These are phyloP conservation scores for Hanseniaspora sp. DNA, from an alignment of 1,139 yeast genomes.

Conservation along the genomic window DNA sequence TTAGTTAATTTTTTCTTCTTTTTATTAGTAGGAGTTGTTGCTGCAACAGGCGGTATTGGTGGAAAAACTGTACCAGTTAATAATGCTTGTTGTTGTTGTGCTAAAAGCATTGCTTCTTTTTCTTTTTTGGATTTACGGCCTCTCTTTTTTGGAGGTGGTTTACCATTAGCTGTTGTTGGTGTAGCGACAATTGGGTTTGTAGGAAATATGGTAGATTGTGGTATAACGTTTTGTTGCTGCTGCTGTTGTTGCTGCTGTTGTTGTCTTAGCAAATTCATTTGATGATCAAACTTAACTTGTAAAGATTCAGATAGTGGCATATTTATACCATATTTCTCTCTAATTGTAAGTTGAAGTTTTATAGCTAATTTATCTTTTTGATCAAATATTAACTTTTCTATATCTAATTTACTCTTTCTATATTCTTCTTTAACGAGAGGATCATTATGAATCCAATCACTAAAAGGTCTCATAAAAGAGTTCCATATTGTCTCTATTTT, in stretches of 20 bases:
- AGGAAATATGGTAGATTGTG: conserved; percentile 17
- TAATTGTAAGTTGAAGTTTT: conserved; percentile 5
- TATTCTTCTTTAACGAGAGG: conserved; percentile 10
- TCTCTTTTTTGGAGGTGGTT: conserved; percentile 19
- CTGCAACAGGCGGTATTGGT: background rate
- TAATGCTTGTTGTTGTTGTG: conserved; percentile 5
- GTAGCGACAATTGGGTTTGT: conserved; percentile 18
- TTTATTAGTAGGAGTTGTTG: conserved; percentile 21
- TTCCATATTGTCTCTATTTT: conserved; percentile 12
- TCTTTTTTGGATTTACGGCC: conserved; percentile 16
- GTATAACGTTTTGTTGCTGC: too few relatives aligned
- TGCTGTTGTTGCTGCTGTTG: conserved; percentile 15
- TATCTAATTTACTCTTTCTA: conserved; percentile 5
- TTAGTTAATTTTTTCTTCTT: conserved; percentile 30
- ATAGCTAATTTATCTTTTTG: conserved; percentile 12
- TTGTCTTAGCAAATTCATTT: conserved; percentile 3
- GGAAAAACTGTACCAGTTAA: background rate
- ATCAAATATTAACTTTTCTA: conserved; percentile 8
- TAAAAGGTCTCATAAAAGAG: conserved; percentile 8
- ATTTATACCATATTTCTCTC: conserved; percentile 12
- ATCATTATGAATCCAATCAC: conserved; percentile 14
- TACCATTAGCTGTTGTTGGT: conserved; percentile 19
- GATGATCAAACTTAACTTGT: conserved; percentile 12
- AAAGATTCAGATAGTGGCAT: background rate
- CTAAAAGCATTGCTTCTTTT: conserved; percentile 11